Evolutionary conservation across 768 basidiomycete genomes (phyloP), one percentile per base, ranked within the genome.

Genomic region (Rhizopogon sp.): DNA sequence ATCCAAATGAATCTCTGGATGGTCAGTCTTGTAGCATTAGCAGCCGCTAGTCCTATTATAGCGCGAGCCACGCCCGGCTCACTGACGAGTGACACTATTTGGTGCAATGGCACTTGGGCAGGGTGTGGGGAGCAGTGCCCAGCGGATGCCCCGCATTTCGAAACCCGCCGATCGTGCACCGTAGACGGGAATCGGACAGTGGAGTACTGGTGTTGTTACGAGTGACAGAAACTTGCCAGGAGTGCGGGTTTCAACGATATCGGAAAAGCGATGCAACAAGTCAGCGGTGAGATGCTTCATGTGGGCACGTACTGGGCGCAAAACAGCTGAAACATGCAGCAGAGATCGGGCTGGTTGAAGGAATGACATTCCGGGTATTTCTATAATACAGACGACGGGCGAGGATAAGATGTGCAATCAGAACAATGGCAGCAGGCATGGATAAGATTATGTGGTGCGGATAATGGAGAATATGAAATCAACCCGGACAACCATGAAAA

Each of bases 341-440:
- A 2, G 29, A 25, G 35, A 37, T 25, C 14, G 2, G 7, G 31
- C 20, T 22, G 13, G 33, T 13, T 13, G 47, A 37, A 49, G 35
- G 47, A 49, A 53, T 31, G 54, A 56, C 63, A 44, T 55, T 63
- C 39, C 55, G 53, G 57, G 6, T 25, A 35, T 39, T 56, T 60
- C 58, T 71, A 69, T 58, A 58, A 66, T 69, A 71, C 68, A 69
- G 62, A 66, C 5, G 14, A 58, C 56, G 57, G 57, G 56, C 58
- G 61, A 60, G 68, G 68, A 70, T 64, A 58, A 63, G 60, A 62
- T 60, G 66, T 66, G 66, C 60, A 54, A 55, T 53, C 55, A 44
- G 35, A 59, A 59, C 47, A 49, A 53, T 52, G 45, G 66, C 61
- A 68, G 58, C 62, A 66, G 56, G 56, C 61, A 66, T 58, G 56